Evolutionary conservation across 2,329 filamentous ascomycete genomes (phyloP).

Genomic region (Cladosporium austrohemisphaericum): DNA sequence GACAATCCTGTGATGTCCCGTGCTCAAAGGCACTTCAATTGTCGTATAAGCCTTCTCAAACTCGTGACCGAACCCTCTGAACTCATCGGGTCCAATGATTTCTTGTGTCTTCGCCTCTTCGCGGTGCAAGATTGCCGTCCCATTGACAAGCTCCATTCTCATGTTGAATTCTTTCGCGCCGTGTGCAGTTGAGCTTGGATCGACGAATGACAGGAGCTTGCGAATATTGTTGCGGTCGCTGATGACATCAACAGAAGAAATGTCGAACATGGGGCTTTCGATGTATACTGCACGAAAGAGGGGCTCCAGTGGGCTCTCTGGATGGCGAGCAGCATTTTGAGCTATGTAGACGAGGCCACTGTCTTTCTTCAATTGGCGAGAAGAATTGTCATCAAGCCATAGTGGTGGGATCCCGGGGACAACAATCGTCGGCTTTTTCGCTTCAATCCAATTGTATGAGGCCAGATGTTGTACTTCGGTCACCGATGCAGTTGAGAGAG

Average conservation of each 20-base stretch:
- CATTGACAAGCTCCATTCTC: constrained; percentile 36
- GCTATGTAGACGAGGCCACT: constrained; percentile 42
- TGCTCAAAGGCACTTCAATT: no score
- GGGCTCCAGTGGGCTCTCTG: constrained; percentile 44
- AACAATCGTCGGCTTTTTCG: no score
- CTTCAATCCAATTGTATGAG: no score
- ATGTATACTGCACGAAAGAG: constrained; percentile 45
- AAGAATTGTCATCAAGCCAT: constrained; percentile 35
- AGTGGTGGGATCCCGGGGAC: no score
- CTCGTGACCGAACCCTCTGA: no score
- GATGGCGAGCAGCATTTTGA: constrained; percentile 46
- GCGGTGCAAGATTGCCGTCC: background rate
- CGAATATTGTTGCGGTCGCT: constrained; percentile 49
- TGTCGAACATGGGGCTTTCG: constrained; percentile 38
- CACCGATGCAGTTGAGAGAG: no score
- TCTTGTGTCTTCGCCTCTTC: background rate
- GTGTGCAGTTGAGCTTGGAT: constrained; percentile 26
- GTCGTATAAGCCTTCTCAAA: no score
- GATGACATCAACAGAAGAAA: constrained; percentile 40
- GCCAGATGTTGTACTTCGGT: no score
- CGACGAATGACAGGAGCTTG: constrained; percentile 47
- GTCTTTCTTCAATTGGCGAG: constrained; percentile 35
- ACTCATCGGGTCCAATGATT: no score
- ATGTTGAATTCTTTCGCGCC: constrained; percentile 40
- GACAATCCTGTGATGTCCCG: no score